phyloP scores from a whole-genome alignment of 768 basidiomycete species.

The Hortiboletus campestris region DNA sequence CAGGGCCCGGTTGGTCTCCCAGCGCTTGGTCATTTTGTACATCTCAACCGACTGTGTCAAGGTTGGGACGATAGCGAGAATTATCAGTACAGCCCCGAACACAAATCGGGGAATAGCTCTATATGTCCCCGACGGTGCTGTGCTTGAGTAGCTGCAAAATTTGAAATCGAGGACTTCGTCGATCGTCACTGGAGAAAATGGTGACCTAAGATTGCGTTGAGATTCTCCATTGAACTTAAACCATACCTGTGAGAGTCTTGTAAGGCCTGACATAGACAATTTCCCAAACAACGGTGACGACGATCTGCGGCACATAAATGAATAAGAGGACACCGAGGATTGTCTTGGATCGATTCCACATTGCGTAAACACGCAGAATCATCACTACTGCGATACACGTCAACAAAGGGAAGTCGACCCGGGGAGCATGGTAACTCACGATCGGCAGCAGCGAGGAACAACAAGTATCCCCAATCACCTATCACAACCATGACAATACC shows the following conservation, averaged over 20 bases:
- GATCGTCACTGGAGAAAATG: background rate
- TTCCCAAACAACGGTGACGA: background rate
- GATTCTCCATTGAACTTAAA: background rate
- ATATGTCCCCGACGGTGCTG: background rate
- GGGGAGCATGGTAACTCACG: constrained; percentile 1
- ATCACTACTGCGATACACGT: constrained; percentile 12
- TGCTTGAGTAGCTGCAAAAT: background rate
- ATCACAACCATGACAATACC: constrained; percentile 1
- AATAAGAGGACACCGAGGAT: no score
- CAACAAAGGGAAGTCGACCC: background rate
- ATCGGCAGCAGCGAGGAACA: constrained; percentile 16
- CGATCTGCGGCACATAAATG: background rate
- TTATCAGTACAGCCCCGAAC: background rate
- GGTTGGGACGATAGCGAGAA: background rate
- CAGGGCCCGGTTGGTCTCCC: background rate
- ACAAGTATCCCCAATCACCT: constrained; percentile 5
- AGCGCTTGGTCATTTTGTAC: constrained; percentile 3
- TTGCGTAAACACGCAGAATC: no score
- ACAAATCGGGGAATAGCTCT: background rate
- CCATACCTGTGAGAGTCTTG: background rate
- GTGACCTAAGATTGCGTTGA: no score
- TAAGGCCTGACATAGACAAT: background rate
- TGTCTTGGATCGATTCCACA: no score
- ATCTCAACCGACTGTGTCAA: background rate
- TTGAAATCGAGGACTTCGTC: background rate